Percentiles rank a stretch among this genome's conserved stretches.
Conservation (phyloP, 768 basidiomycete species). For the Phylloporus sp. region DNA sequence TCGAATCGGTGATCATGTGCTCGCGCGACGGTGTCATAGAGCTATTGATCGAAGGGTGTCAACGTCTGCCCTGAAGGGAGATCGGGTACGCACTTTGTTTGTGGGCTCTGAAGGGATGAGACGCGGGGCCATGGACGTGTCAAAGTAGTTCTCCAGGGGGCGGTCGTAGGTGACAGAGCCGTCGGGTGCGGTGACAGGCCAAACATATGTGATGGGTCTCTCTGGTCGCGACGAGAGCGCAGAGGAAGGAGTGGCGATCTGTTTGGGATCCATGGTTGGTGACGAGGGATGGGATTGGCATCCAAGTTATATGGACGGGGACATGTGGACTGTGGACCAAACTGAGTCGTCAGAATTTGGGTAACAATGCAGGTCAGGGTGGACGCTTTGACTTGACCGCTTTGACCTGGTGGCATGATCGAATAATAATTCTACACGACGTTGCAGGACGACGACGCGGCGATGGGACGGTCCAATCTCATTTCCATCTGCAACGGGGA, state of each 20-base stretch:
- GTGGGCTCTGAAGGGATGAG: slow-evolving; percentile 13
- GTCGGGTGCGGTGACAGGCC: slow-evolving; percentile 6
- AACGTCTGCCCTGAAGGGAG: not conserved
- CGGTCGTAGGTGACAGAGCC: slow-evolving; percentile 19
- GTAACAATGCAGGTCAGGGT: slow-evolving; percentile 9
- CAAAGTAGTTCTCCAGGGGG: slow-evolving; percentile 25
- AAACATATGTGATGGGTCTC: slow-evolving; percentile 12
- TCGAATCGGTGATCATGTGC: slow-evolving; percentile 23
- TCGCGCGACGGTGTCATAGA: slow-evolving; percentile 28
- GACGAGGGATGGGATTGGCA: not conserved
- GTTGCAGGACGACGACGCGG: slow-evolving; percentile 16
- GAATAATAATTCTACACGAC: not conserved
- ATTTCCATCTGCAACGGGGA: not conserved
- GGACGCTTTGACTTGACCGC: slow-evolving; percentile 10
- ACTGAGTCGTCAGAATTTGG: slow-evolving; percentile 10
- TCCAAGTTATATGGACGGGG: slow-evolving; percentile 14
- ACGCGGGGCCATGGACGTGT: slow-evolving; percentile 15
- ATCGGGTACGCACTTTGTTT: slow-evolving; percentile 11
- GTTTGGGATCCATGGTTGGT: slow-evolving; percentile 13
- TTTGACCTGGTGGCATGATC: slow-evolving; percentile 8
- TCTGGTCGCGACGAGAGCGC: slow-evolving; percentile 11
- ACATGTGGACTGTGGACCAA: slow-evolving; percentile 22
- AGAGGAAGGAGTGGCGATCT: slow-evolving; percentile 6
- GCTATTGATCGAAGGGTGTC: slow-evolving; percentile 13
- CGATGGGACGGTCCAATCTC: too few relatives aligned